These are phyloP conservation scores for Ceriops tagal DNA, from an alignment of 345 rosid genomes.

Conservation along the genomic window DNA sequence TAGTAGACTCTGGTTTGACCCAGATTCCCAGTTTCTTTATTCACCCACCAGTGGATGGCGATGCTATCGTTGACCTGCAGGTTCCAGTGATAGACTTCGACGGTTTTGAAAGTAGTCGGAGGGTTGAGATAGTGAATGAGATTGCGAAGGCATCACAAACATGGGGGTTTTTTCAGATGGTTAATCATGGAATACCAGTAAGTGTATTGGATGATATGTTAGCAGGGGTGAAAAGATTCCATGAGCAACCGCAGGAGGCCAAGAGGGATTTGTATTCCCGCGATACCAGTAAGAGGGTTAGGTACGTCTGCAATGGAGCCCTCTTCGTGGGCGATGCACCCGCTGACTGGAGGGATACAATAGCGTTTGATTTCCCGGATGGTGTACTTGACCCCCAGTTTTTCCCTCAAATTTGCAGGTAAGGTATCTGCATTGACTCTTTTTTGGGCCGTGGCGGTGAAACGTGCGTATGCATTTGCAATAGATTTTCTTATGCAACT, in stretches of 20 bases:
- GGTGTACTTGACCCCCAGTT: conserved; percentile 32
- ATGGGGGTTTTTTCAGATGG: conserved; percentile 51
- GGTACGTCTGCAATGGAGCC: conserved; percentile 33
- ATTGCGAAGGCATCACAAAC: conserved; percentile 35
- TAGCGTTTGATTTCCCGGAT: conserved; percentile 41
- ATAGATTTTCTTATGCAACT: no score
- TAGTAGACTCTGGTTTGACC: conserved; percentile 36
- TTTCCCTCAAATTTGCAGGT: conserved; percentile 47
- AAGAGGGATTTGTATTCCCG: conserved; percentile 44
- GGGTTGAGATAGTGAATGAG: conserved; percentile 19
- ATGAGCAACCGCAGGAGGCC: conserved; percentile 38
- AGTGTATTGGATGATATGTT: conserved; percentile 40
- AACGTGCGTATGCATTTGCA: no score
- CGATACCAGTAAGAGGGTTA: conserved; percentile 26
- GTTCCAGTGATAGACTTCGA: conserved; percentile 44
- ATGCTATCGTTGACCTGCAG: conserved; percentile 1
- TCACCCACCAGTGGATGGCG: conserved; percentile 20
- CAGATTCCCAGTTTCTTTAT: conserved; percentile 41
- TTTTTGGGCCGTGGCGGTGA: no score
- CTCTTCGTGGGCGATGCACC: conserved; percentile 33
- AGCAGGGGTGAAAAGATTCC: conserved; percentile 32
- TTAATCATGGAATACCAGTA: conserved; percentile 41
- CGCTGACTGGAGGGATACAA: conserved; percentile 47
- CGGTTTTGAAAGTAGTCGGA: conserved; percentile 18
- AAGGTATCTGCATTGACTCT: neutral